These are phyloP conservation scores for Chlamydomonas asymmetrica DNA, from an alignment of 139 green algal species.

Conservation along the genomic window DNA sequence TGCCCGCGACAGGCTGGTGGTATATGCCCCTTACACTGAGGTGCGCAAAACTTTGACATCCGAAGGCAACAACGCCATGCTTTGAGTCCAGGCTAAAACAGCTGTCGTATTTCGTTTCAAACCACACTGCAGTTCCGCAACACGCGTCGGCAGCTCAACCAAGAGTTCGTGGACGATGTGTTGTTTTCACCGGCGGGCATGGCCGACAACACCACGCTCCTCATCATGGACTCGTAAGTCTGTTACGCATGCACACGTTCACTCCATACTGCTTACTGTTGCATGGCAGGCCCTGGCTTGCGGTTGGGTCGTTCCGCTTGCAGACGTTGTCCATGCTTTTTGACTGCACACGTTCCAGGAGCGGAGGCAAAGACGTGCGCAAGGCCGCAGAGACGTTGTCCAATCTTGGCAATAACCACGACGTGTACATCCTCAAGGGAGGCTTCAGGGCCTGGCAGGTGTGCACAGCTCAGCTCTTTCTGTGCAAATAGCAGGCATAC, in stretches of 20 bases:
- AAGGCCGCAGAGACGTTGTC: not conserved
- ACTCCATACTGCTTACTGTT: not conserved
- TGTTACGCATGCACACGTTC: not conserved
- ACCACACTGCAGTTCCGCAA: conserved; percentile 7
- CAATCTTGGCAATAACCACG: conserved; percentile 13
- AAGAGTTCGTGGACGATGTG: conserved; percentile 31
- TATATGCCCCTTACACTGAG: not conserved
- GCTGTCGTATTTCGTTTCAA: not conserved
- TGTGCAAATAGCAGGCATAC: too few relatives aligned
- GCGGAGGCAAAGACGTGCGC: conserved; percentile 17
- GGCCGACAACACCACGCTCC: conserved; percentile 3
- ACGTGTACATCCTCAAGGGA: conserved; percentile 25
- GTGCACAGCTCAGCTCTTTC: too few relatives aligned
- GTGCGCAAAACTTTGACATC: not conserved
- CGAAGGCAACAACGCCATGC: not conserved
- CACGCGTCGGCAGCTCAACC: conserved; percentile 5
- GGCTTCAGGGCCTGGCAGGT: conserved; percentile 32
- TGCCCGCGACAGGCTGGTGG: too few relatives aligned
- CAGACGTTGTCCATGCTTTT: not conserved
- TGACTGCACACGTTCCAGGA: not conserved
- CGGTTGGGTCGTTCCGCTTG: not conserved
- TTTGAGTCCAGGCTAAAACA: not conserved
- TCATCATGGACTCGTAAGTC: conserved; percentile 34
- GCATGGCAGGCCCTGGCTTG: too few relatives aligned
- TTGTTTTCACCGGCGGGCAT: conserved; percentile 21